These are phyloP conservation scores for Hemileccinum rubropunctum DNA, from an alignment of 768 basidiomycete species.

Conservation along the genomic window DNA sequence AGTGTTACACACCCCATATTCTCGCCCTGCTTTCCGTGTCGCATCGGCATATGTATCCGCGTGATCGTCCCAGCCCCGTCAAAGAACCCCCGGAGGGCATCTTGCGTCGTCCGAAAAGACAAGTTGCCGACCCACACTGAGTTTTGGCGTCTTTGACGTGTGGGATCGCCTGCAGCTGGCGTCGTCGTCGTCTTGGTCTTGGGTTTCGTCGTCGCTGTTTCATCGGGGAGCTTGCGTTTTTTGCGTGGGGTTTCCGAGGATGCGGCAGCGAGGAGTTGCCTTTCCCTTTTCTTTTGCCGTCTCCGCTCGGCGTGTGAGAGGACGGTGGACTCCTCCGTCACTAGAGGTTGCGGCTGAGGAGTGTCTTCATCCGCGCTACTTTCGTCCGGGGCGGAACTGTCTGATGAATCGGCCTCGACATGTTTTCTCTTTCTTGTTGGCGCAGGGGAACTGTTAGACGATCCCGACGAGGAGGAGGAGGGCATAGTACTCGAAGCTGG, in stretches of 20 bases:
- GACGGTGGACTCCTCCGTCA: conserved; percentile 34
- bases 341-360: conserved; percentile 1
- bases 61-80: conserved; percentile 71
- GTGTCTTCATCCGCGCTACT: conserved; percentile 7
- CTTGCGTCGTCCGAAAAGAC: conserved; percentile 81
- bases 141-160: conserved; percentile 60
- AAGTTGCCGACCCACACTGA: conserved; percentile 97
- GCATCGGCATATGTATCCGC: conserved; percentile 84
- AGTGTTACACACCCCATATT: conserved; percentile 69
- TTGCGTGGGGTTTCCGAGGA: conserved; percentile 30
- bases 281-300: conserved; percentile 50
- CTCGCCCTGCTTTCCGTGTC: conserved; percentile 56
- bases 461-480: conserved; percentile 22
- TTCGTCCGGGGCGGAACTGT: conserved; percentile 11
- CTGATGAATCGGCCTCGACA: conserved; percentile 16
- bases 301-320: conserved; percentile 77
- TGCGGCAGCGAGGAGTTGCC: conserved; percentile 12
- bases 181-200: conserved; percentile 1
- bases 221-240: conserved; percentile 46
- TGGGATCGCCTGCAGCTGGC: conserved; percentile 3
- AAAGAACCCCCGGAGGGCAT: conserved; percentile 71
- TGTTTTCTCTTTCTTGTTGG: conserved; percentile 23
- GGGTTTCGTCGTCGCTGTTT: not conserved
- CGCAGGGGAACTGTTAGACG: conserved; percentile 30
- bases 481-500: conserved; percentile 14